Evolutionary conservation across 805 yeast genomes (phyloP).

Genomic region (Clavispora carvajalis): DNA sequence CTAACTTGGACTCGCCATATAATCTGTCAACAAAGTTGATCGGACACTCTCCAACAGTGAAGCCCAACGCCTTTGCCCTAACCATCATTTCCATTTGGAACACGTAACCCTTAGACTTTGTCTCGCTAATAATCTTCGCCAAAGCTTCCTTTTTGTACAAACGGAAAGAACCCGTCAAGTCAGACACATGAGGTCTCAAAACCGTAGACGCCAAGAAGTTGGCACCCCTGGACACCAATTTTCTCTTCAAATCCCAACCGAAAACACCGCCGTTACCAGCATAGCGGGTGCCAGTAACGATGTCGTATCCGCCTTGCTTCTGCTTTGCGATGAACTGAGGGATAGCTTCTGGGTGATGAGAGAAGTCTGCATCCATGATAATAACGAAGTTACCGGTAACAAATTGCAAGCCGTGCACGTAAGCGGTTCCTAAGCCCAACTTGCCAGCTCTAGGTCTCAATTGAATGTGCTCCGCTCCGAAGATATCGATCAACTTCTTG

Average conservation of each 20-base stretch:
- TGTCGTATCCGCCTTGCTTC: slow-evolving; percentile 44
- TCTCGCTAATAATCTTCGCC: slow-evolving; percentile 59
- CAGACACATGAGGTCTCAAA: slow-evolving; percentile 67
- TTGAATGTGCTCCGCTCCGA: slow-evolving; percentile 56
- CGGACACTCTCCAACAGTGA: slow-evolving; percentile 72
- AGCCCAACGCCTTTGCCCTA: slow-evolving; percentile 70
- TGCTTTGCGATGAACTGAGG: slow-evolving; percentile 70
- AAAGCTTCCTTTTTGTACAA: slow-evolving; percentile 67
- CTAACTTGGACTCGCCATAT: slow-evolving; percentile 73
- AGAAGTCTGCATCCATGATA: slow-evolving; percentile 82
- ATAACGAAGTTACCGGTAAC: slow-evolving; percentile 71
- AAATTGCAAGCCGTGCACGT: slow-evolving; percentile 67
- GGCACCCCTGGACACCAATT: slow-evolving; percentile 74
- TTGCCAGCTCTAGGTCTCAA: slow-evolving; percentile 72
- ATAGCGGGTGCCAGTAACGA: slow-evolving; percentile 60
- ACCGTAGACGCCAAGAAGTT: slow-evolving; percentile 70
- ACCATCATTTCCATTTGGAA: slow-evolving; percentile 90
- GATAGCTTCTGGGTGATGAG: slow-evolving; percentile 77
- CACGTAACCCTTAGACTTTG: slow-evolving; percentile 73
- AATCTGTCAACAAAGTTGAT: slow-evolving; percentile 73
- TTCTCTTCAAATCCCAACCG: slow-evolving; percentile 81
- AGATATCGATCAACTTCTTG: slow-evolving; percentile 49
- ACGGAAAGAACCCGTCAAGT: slow-evolving; percentile 73
- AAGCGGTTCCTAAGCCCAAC: slow-evolving; percentile 76
- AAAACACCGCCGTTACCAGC: slow-evolving; percentile 79